Base-by-base conservation (phyloP, 169 alveolate genomes). In the Hepatocystis sp. region DNA sequence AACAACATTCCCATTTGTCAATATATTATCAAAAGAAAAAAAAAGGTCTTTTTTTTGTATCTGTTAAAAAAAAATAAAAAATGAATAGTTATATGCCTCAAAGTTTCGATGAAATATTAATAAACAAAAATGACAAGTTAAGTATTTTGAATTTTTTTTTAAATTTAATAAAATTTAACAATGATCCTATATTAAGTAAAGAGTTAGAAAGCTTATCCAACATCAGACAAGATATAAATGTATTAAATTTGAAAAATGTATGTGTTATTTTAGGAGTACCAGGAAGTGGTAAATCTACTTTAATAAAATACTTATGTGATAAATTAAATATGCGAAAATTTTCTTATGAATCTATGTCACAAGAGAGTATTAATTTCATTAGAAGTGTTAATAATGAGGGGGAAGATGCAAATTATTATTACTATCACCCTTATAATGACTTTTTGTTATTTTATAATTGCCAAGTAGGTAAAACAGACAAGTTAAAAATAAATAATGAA, bases 221-320 rank as follows among this genome's bases (percentile, higher is more conserved):
- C n/a, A 28, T 1, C 23, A 61, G 30, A 23, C 60, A 63, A 30
- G n/a, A 21, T n/a, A 34, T 30, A 4, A 67, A 81, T 49, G 46
- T 81, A 21, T 23, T 21, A 4, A 61, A 49, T 25, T 36, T 81
- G 27, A 81, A 53, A 66, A 63, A 36, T 17, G 46, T 81, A 81
- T 81, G 81, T 47, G 64, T 81, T 21, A 81, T 81, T 47, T 53
- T 81, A 55, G 89, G 89, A 10, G 27, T 46, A 4, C 64, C 81
- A 4, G 89, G 89, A 49, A 63, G 89, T 47, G 89, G 89, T 39
- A 81, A 81, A 81, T 61, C 84, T 8, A 63, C 89, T 1, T 30
- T 81, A 51, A 27, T 81, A 61, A 81, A 81, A 53, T 81, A 81
- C 42, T 2, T 81, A 32, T 81, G 89, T 51, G 53, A 81, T 3